Evolutionary conservation across 345 rosid genomes (phyloP).

Genomic region (Passiflora organensis): DNA sequence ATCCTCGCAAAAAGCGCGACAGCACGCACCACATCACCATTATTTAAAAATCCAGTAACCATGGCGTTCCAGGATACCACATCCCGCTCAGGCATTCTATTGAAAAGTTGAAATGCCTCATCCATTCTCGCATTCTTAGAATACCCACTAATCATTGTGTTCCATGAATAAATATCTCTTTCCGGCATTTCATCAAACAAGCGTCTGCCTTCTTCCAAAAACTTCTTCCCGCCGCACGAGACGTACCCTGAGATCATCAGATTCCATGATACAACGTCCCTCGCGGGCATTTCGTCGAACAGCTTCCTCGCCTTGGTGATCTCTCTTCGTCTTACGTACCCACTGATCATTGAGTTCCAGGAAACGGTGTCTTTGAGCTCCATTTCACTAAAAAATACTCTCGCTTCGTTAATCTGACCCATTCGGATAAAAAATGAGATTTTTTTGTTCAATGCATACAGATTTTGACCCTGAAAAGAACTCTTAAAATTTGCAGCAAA

Average conservation of each 20-base stretch:
- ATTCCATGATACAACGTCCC: constrained; percentile 62
- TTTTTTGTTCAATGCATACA: constrained; percentile 38
- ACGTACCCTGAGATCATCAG: constrained; percentile 58
- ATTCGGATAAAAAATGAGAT: constrained; percentile 39
- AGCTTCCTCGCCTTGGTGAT: constrained; percentile 46
- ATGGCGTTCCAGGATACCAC: constrained; percentile 52
- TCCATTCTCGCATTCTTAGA: constrained; percentile 49
- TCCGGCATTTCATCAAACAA: constrained; percentile 65
- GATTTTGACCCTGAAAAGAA: constrained; percentile 15
- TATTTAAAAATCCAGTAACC: constrained; percentile 54
- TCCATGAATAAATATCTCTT: constrained; percentile 51
- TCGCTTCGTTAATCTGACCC: constrained; percentile 46
- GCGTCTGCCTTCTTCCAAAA: constrained; percentile 41
- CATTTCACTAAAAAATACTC: constrained; percentile 39
- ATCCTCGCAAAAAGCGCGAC: constrained; percentile 44
- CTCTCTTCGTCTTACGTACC: constrained; percentile 42
- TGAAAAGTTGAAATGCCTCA: constrained; percentile 47
- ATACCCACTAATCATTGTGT: constrained; percentile 76
- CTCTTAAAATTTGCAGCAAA: constrained; percentile 2
- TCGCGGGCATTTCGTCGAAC: constrained; percentile 57
- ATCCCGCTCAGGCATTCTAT: constrained; percentile 48
- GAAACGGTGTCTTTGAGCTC: constrained; percentile 39
- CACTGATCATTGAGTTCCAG: constrained; percentile 63
- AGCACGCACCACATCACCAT: constrained; percentile 41
- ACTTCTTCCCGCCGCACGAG: constrained; percentile 39